Evolutionary conservation across 257 asterid species (phyloP).

Genomic region (Gentiana dahurica): DNA sequence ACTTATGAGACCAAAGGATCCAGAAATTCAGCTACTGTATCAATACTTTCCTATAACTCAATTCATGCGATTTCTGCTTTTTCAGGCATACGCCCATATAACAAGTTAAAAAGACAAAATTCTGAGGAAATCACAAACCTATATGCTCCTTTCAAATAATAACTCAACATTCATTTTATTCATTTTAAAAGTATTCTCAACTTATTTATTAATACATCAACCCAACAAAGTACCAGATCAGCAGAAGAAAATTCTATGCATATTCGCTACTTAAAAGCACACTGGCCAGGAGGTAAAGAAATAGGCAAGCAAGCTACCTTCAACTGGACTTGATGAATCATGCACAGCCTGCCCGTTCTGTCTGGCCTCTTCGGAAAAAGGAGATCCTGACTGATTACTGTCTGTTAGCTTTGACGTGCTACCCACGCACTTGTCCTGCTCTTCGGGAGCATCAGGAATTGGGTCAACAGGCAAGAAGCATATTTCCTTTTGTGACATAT

Average conservation of each 20-base stretch:
- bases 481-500: slow-evolving; percentile 68
- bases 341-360: slow-evolving; percentile 53
- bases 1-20: too few species aligned
- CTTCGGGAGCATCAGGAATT: slow-evolving; percentile 59
- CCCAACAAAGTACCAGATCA: not conserved
- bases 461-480: slow-evolving; percentile 81
- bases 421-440: slow-evolving; percentile 43
- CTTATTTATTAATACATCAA: too few species aligned
- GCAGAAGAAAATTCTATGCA: not conserved
- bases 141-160: too few species aligned
- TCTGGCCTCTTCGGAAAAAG: slow-evolving; percentile 64
- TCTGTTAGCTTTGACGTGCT: slow-evolving; percentile 54
- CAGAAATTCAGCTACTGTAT: too few species aligned
- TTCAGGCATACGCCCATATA: too few species aligned
- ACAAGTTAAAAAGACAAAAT: too few species aligned
- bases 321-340: slow-evolving; percentile 59
- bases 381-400: slow-evolving; percentile 63
- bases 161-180: too few species aligned
- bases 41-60: too few species aligned
- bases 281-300: not conserved
- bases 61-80: too few species aligned
- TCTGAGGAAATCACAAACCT: too few species aligned
- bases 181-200: too few species aligned
- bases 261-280: not conserved
- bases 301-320: slow-evolving; percentile 35